Conservation (phyloP, 768 basidiomycete species). For the Gloeostereum incarnatum region DNA sequence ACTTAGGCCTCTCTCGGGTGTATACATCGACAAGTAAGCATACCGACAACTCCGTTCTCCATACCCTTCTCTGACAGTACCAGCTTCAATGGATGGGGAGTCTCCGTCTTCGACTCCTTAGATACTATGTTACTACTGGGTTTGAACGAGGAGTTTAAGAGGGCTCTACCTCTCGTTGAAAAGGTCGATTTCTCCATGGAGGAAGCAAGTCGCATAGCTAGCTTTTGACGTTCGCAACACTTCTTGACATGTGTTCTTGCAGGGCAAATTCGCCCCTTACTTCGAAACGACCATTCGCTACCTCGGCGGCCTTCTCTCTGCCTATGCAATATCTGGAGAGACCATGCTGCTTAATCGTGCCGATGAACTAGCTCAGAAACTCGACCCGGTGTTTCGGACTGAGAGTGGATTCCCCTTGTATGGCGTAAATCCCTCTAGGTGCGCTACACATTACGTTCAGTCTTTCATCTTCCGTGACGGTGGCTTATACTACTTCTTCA, state of each 20-base stretch:
- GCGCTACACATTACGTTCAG: too few relatives aligned
- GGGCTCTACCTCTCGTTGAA: slow-evolving; percentile 41
- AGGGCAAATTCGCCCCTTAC: slow-evolving; percentile 35
- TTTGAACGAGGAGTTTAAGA: slow-evolving; percentile 56
- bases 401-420: slow-evolving; percentile 54
- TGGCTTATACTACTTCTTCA: too few relatives aligned
- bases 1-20: slow-evolving; percentile 41
- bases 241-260: slow-evolving; percentile 4
- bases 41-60: too few relatives aligned
- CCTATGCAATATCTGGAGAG: slow-evolving; percentile 65
- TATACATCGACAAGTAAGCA: slow-evolving; percentile 45
- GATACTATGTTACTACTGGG: slow-evolving; percentile 81
- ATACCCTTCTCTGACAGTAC: too few relatives aligned
- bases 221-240: not conserved
- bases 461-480: too few relatives aligned
- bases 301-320: slow-evolving; percentile 69
- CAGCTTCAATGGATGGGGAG: slow-evolving; percentile 53
- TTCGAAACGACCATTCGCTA: slow-evolving; percentile 72
- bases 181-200: slow-evolving; percentile 29
- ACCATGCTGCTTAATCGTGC: slow-evolving; percentile 50
- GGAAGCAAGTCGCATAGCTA: slow-evolving; percentile 10
- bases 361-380: slow-evolving; percentile 52
- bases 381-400: slow-evolving; percentile 60
- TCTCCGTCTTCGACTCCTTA: slow-evolving; percentile 67
- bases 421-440: slow-evolving; percentile 48